Conservation (phyloP, 805 yeast genomes). For the Yarrowia osloensis region DNA sequence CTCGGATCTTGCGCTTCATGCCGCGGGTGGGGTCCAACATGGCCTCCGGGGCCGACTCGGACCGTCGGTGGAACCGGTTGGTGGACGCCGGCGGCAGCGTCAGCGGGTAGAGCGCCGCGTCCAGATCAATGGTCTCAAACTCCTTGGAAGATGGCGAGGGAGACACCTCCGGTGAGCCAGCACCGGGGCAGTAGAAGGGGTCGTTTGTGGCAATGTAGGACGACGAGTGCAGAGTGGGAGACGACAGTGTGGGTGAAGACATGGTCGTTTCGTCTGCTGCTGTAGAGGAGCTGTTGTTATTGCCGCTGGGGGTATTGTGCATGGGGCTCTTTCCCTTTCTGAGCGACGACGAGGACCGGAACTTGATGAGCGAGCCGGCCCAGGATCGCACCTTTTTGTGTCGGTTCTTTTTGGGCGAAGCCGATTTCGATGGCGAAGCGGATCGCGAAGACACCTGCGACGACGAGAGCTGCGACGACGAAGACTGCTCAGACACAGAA, state of each 20-base stretch:
- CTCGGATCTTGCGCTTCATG: constrained; percentile 27
- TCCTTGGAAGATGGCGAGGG: constrained; percentile 39
- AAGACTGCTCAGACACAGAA: constrained; percentile 32
- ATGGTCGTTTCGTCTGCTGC: background rate
- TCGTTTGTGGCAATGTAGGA: constrained; percentile 34
- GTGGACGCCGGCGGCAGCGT: constrained; percentile 29
- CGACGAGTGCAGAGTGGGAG: constrained; percentile 33
- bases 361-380: constrained; percentile 44
- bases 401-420: constrained; percentile 33
- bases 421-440: constrained; percentile 13
- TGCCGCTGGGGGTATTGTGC: constrained; percentile 9
- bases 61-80: constrained; percentile 49
- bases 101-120: constrained; percentile 50
- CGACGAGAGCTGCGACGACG: constrained; percentile 26
- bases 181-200: constrained; percentile 33
- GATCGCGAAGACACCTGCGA: constrained; percentile 32
- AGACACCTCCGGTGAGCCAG: constrained; percentile 30
- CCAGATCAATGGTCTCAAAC: constrained; percentile 52
- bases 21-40: constrained; percentile 34
- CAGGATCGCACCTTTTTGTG: constrained; percentile 47
- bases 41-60: constrained; percentile 60
- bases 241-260: constrained; percentile 32
- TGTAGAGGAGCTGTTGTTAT: background rate
- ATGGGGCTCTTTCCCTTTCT: constrained; percentile 11
- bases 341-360: constrained; percentile 32